Evolutionary conservation across 306 rosid genomes (phyloP), one percentile per base, ranked within the genome.

Genomic region (Oxytropis ochrocephala): DNA sequence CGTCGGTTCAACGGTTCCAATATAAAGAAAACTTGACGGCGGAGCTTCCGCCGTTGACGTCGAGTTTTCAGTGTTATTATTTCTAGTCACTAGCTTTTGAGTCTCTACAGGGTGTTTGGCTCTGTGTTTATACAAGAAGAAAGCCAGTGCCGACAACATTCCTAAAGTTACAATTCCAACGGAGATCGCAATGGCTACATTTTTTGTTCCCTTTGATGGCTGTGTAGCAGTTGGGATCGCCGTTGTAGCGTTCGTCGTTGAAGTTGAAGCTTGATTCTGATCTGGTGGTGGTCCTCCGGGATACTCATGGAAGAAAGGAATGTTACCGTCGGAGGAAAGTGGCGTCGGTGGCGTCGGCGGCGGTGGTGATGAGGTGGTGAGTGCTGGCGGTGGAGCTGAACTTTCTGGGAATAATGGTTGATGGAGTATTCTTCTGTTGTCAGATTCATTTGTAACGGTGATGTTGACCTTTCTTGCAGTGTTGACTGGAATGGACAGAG

Each of bases 131-230:
- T 84, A 94, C 53, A 94, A 61, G 50, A 90, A 94, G 74, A 90
- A 88, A 0, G 96, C 95, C 4, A 94, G 91, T 3, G 89, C 98
- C 1, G 98, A 88, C 44, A 94, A 85, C 98, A 94, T 94, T 6
- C 98, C 98, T 5, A 94, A 91, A 5, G 95, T 87, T 33, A 94
- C 97, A 18, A 94, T 82, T 30, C 94, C 96, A 8, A 94, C 98
- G 8, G 97, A 94, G 82, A 85, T 82, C 11, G 86, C 97, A 48
- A 94, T 87, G 51, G 97, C 97, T 0, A 88, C 87, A 21, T 80
- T 88, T n/a, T 88, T 88, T 0, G 95, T 86, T 10, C 88, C 91
- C 63, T 79, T 90, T 2, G 87, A 56, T 0, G 98, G 97, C 17
- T 85, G 90, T 5, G 89, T 79, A 0, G 96, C 88, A 5, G 83